Base-by-base conservation (phyloP, 306 rosid genomes). In the Casuarina equisetifolia region DNA sequence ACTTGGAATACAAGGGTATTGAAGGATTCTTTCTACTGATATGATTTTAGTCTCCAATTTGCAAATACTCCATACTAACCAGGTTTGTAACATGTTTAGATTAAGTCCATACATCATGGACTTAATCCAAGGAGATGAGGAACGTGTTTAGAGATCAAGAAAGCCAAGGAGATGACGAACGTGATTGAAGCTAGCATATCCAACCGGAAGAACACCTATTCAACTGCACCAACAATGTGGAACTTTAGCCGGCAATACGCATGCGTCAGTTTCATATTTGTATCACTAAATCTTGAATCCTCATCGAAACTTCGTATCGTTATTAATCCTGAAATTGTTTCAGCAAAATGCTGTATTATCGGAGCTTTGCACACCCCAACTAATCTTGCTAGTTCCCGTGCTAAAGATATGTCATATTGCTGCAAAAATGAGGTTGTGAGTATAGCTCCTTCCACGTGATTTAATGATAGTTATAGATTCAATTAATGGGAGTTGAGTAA, bases 301-400 rank as follows among this genome's bases (percentile, higher is more conserved):
- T 90, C 89, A 70, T 90, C 85, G 61, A 90, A 92, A 76, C 93
- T 80, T 54, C 90, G 84, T 9, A 90, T 90, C 35, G 96, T 92
- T 44, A 86, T 80, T 46, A 87, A 53, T 19, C 97, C 97, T 20
- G 93, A 90, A 74, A 92, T 86, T 45, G 97, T 90, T 83, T 92
- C 93, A 0, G 96, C 59, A 79, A 90, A 92, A 83, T 88, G 91
- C 69, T 90, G 97, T 69, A 92, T 86, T 40, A 87, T 81, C 15
- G 93, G 93, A 76, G 96, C 93, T 80, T 92, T 84, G 88, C 90
- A 87, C 44, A 90, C 86, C 25, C 92, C 97, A 69, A 83, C 85
- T 78, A 90, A 78, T 2, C 96, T 86, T 20, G 93, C 68, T 49
- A 92, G 83, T 73, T 92, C 93, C 69, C 90, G 70, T 4, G 95